Base-by-base conservation (phyloP, 2,329 filamentous ascomycete species). In the Fusarium austroafricanum region DNA sequence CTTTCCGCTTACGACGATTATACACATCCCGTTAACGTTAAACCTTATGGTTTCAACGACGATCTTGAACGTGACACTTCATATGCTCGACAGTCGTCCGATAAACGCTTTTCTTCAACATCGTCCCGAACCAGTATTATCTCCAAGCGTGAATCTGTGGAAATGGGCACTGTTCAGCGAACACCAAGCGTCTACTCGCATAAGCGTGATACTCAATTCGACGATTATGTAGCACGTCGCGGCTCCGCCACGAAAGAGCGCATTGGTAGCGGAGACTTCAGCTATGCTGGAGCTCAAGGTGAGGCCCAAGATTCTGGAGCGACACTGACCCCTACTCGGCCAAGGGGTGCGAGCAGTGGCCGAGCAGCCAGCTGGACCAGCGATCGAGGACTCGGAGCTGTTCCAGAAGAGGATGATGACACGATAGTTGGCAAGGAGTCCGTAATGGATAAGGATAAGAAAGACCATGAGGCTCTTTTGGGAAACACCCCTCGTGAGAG, bases 1-100 rank as follows among this genome's bases (percentile, higher is more conserved):
- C 76, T 86, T 14, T 75, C 82, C 20, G 72, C 78, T 29, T 83
- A 84, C 71, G 83, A 87, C 68, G 82, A 85, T 67, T 84, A 87
- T 66, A 76, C 82, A 61, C 79, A 84, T 38, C 81, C 84, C 10
- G 76, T 79, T 61, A 84, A 86, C 74, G 77, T 82, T 61, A 85
- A 86, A 67, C 75, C 78, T 17, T 85, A 80, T 69, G 83, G 83
- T 40, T 85, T 81, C 76, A 77, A 73, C 66, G 77, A 80, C 60
- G 72, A 67, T 29, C 23, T 75, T 18, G 71, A 78, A 23, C 67
- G 68, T n/a, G 72, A 76, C 38, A 70, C 49, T 18, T 71, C 71
- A 40, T 75, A 75, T 55, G 56, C 73, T 7, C 72, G 67, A 17
- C 57, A 58, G 5, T 73, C 76, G n/a, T 56, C 73, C 10, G 75